phyloP scores from a whole-genome alignment of 148 eudicot species.

The Camellia sinensis region DNA sequence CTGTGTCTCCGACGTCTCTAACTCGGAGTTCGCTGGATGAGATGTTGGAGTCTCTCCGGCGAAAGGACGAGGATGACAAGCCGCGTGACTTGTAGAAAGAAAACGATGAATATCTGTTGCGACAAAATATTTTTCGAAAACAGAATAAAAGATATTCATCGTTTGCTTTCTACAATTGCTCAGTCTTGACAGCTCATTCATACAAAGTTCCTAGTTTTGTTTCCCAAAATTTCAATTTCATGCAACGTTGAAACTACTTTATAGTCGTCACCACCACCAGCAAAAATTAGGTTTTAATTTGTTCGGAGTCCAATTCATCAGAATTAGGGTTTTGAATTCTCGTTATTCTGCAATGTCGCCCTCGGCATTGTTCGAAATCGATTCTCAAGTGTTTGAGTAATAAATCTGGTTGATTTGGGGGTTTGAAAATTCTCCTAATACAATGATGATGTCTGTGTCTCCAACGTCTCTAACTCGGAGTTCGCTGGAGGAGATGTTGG shows the following conservation, averaged over 20 bases:
- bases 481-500: constrained; percentile 90
- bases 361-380: neutral
- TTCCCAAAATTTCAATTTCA: neutral
- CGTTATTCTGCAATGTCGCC: constrained; percentile 5
- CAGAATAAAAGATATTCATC: neutral
- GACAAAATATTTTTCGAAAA: neutral
- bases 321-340: constrained; percentile 3
- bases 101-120: neutral
- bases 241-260: neutral
- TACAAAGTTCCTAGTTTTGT: neutral
- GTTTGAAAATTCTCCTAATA: neutral
- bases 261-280: neutral
- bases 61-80: too few species aligned
- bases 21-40: too few species aligned
- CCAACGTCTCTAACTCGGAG: constrained; percentile 51
- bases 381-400: neutral
- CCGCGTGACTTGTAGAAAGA: neutral
- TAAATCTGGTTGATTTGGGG: neutral
- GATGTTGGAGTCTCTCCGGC: too few species aligned
- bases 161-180: neutral
- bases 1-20: too few species aligned
- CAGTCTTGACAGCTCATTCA: neutral
- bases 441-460: constrained; percentile 48
- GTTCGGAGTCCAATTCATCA: too few species aligned
- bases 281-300: neutral